A percentile compares a stretch with the other conserved stretches of the same genome.
These are phyloP conservation scores for Hirsutella thompsonii DNA, from an alignment of 2,329 filamentous ascomycete species.

Conservation along the genomic window DNA sequence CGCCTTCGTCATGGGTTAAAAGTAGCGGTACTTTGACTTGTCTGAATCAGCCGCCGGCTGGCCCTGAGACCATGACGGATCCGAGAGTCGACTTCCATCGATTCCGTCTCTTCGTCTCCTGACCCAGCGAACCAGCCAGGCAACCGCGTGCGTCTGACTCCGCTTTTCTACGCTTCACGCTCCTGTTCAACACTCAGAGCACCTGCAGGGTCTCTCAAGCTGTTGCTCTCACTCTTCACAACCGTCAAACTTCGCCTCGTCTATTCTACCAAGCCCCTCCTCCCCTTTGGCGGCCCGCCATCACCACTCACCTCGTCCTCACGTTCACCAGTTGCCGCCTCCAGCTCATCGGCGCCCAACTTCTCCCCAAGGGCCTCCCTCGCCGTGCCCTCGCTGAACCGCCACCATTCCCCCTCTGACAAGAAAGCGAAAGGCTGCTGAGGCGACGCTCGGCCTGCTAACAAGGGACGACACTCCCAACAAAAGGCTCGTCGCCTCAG, in stretches of 20 bases:
- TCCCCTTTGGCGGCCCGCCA: too few species aligned
- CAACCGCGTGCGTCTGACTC: too few species aligned
- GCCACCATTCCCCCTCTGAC: constrained; percentile 47
- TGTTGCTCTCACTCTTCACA: too few species aligned
- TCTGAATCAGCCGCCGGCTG: not conserved
- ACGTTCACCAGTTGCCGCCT: not conserved
- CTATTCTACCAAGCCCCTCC: too few species aligned
- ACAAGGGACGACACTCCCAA: constrained; percentile 28
- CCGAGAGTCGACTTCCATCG: not conserved
- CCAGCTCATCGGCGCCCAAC: constrained; percentile 3
- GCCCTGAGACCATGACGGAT: not conserved
- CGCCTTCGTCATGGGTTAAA: constrained; percentile 1
- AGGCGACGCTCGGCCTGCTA: constrained; percentile 43
- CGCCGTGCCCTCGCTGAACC: constrained; percentile 8
- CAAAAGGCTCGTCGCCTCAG: constrained; percentile 46
- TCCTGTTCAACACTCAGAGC: too few species aligned
- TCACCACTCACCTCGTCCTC: too few species aligned
- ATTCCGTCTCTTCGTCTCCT: not conserved
- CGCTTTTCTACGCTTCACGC: too few species aligned
- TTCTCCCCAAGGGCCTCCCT: constrained; percentile 2
- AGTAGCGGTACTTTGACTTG: too few species aligned
- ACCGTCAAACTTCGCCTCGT: too few species aligned
- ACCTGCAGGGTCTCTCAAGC: too few species aligned
- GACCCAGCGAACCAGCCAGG: too few species aligned
- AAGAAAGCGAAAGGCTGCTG: constrained; percentile 52